Conservation (phyloP, 805 yeast species). For the Wickerhamiella domercqiae region DNA sequence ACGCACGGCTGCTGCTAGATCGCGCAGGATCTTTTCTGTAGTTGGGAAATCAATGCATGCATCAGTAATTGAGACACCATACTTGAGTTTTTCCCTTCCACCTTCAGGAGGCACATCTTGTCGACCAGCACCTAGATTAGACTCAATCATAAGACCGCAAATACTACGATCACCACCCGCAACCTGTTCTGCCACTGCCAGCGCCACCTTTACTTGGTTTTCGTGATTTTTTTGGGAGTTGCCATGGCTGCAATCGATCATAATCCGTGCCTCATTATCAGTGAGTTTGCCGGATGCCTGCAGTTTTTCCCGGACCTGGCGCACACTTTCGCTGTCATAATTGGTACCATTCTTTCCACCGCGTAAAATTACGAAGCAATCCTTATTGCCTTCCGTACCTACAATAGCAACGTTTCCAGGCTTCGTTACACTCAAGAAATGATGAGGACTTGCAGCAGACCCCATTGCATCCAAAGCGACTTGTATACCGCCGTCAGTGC, state of each 20-base stretch:
- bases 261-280: slow-evolving; percentile 41
- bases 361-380: slow-evolving; percentile 80
- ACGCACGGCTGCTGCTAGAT: slow-evolving; percentile 66
- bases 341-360: slow-evolving; percentile 94
- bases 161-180: slow-evolving; percentile 56
- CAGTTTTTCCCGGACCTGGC: slow-evolving; percentile 47
- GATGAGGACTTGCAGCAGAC: slow-evolving; percentile 87
- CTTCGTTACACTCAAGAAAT: slow-evolving; percentile 86
- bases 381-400: slow-evolving; percentile 85
- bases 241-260: slow-evolving; percentile 97
- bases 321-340: slow-evolving; percentile 62
- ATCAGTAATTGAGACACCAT: slow-evolving; percentile 95
- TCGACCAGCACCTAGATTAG: slow-evolving; percentile 81
- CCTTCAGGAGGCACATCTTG: slow-evolving; percentile 59
- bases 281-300: slow-evolving; percentile 26
- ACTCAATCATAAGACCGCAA: slow-evolving; percentile 95
- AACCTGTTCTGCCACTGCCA: slow-evolving; percentile 63
- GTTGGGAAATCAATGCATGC: slow-evolving; percentile 89
- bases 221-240: slow-evolving; percentile 80
- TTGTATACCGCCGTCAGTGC: slow-evolving; percentile 90
- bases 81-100: slow-evolving; percentile 61
- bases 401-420: slow-evolving; percentile 94
- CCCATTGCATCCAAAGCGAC: slow-evolving; percentile 90
- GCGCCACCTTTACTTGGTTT: slow-evolving; percentile 85
- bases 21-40: slow-evolving; percentile 56